These are phyloP conservation scores for Stephania yunnanensis DNA, from an alignment of 164 flowering plant genomes.

Conservation along the genomic window DNA sequence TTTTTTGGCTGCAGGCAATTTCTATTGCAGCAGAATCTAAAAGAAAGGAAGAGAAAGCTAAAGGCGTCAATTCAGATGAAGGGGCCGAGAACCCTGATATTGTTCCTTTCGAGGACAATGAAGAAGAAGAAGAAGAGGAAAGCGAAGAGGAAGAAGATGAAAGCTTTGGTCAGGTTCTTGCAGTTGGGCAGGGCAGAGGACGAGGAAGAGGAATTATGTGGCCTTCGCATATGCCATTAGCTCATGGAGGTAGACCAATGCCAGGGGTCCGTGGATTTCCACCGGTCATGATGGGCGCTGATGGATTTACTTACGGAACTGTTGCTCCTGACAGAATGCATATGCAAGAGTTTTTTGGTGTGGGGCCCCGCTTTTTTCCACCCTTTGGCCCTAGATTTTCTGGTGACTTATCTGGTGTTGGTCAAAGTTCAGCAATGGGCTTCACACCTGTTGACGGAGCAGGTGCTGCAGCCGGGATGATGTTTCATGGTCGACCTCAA, in stretches of 20 bases:
- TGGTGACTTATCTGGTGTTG: slow-evolving; percentile 45
- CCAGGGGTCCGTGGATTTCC: slow-evolving; percentile 85
- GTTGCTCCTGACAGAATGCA: slow-evolving; percentile 60
- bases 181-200: slow-evolving; percentile 61
- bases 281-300: slow-evolving; percentile 83
- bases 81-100: slow-evolving; percentile 81
- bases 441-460: slow-evolving; percentile 24
- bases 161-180: slow-evolving; percentile 36
- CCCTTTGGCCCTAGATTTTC: slow-evolving; percentile 85
- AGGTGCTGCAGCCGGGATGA: slow-evolving; percentile 58
- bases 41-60: slow-evolving; percentile 90
- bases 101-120: slow-evolving; percentile 95
- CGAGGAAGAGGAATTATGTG: slow-evolving; percentile 91
- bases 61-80: slow-evolving; percentile 77
- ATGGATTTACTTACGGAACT: slow-evolving; percentile 73
- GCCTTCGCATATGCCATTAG: slow-evolving; percentile 76
- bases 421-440: slow-evolving; percentile 27
- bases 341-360: slow-evolving; percentile 63
- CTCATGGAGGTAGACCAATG: slow-evolving; percentile 64
- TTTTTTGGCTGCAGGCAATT: slow-evolving; percentile 46
- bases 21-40: slow-evolving; percentile 80
- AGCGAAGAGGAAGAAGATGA: slow-evolving; percentile 89
- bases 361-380: slow-evolving; percentile 67
- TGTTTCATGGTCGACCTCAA: slow-evolving; percentile 74
- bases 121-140: slow-evolving; percentile 97